These are phyloP conservation scores for Dothideomycetes sp. DNA, from an alignment of 2,329 filamentous ascomycete genomes.

Conservation along the genomic window DNA sequence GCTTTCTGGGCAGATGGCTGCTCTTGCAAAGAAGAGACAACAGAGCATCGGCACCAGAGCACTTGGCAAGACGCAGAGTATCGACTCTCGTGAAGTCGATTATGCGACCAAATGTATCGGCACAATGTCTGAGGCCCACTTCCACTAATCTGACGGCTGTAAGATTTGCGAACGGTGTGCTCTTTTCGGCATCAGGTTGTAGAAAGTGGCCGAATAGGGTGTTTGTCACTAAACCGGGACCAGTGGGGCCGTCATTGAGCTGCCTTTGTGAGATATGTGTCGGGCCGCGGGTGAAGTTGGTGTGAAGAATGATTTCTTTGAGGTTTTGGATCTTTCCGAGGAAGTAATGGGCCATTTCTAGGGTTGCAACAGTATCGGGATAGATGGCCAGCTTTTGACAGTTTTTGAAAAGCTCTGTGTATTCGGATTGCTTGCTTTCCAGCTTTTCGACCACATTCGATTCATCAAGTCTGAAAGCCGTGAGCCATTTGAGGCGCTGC, in stretches of 20 bases:
- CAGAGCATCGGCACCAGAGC: constrained; percentile 37
- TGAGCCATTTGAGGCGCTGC: constrained; percentile 40
- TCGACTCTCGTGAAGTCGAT: constrained; percentile 38
- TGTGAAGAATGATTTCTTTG: constrained; percentile 40
- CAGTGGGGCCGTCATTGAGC: constrained; percentile 39
- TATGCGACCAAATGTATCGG: constrained; percentile 39
- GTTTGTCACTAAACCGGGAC: constrained; percentile 37
- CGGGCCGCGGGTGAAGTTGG: constrained; percentile 35
- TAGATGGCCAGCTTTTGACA: constrained; percentile 38
- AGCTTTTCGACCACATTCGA: constrained; percentile 33
- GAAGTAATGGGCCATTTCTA: constrained; percentile 36
- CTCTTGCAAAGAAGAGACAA: constrained; percentile 40
- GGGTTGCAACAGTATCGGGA: constrained; percentile 36
- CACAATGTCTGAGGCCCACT: constrained; percentile 38
- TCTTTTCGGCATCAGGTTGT: constrained; percentile 34
- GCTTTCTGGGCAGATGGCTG: constrained; percentile 33
- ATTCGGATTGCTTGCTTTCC: constrained; percentile 31
- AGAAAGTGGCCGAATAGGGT: constrained; percentile 39
- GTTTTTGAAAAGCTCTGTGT: constrained; percentile 33
- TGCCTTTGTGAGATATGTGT: constrained; percentile 29
- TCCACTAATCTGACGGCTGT: constrained; percentile 38
- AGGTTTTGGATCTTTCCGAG: constrained; percentile 34
- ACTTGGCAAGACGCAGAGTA: constrained; percentile 35
- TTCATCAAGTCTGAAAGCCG: constrained; percentile 38
- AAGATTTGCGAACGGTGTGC: constrained; percentile 34